These are phyloP conservation scores for Aspergillus melleus DNA, from an alignment of 2,329 filamentous ascomycete genomes.

Conservation along the genomic window DNA sequence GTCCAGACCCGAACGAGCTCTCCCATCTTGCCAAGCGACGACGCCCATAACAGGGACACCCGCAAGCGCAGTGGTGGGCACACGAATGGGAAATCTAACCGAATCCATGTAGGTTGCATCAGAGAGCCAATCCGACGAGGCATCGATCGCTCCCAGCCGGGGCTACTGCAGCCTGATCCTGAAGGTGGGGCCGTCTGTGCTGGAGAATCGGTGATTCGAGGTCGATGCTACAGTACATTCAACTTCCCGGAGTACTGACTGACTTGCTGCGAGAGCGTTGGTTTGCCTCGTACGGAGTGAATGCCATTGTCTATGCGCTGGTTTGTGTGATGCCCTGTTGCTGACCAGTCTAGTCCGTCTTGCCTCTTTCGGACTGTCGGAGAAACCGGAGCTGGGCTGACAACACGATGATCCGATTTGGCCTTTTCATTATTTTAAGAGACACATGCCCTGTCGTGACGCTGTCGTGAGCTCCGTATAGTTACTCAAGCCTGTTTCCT, in stretches of 20 bases:
- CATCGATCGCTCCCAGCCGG: not conserved
- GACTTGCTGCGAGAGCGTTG: not conserved
- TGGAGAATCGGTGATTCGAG: not conserved
- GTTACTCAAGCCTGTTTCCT: not conserved
- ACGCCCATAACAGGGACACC: not conserved
- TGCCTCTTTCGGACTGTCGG: not conserved
- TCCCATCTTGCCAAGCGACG: too few relatives aligned
- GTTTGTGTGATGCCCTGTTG: not conserved
- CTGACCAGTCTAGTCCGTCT: not conserved
- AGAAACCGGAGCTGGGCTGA: not conserved
- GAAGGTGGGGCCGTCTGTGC: not conserved
- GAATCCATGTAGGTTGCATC: not conserved
- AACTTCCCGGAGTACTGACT: not conserved
- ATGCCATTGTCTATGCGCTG: not conserved
- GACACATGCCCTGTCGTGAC: not conserved
- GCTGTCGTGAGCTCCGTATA: not conserved
- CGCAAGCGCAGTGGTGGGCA: not conserved
- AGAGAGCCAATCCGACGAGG: not conserved
- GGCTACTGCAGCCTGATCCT: not conserved
- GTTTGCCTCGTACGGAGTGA: not conserved
- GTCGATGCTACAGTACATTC: not conserved
- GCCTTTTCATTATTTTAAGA: not conserved
- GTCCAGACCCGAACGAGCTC: too few relatives aligned
- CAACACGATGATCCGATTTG: not conserved
- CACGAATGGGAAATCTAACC: not conserved